These are phyloP conservation scores for Amaranthus cruentus DNA, from an alignment of 148 eudicot species.

Conservation along the genomic window DNA sequence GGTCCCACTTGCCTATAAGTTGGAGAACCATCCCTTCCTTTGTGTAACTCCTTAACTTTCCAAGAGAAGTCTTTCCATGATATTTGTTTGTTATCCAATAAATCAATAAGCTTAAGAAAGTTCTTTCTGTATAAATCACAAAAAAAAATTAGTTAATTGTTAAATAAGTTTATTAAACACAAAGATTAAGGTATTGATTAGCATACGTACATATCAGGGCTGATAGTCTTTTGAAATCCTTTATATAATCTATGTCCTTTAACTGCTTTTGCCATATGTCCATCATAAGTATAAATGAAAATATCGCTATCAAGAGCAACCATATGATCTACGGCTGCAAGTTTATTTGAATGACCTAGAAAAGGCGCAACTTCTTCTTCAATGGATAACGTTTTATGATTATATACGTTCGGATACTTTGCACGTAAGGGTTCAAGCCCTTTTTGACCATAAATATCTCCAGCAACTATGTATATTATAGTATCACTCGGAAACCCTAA, in stretches of 20 bases:
- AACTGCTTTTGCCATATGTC: constrained; percentile 85
- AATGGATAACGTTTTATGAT: constrained; percentile 53
- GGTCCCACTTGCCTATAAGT: constrained; percentile 36
- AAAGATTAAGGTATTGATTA: too few relatives aligned
- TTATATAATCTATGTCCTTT: constrained; percentile 64
- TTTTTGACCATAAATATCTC: constrained; percentile 53
- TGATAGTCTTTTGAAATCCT: constrained; percentile 64
- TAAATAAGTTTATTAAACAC: background rate
- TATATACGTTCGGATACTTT: constrained; percentile 50
- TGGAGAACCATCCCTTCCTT: constrained; percentile 45
- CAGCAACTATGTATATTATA: constrained; percentile 62
- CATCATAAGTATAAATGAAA: constrained; percentile 64
- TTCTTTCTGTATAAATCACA: constrained; percentile 26
- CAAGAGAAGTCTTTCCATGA: constrained; percentile 51
- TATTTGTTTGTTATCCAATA: constrained; percentile 40
- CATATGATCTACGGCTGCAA: constrained; percentile 62
- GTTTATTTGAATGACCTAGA: constrained; percentile 43
- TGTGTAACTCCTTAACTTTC: constrained; percentile 45
- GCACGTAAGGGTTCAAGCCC: constrained; percentile 38
- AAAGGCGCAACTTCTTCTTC: constrained; percentile 47
- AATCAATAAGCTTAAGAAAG: constrained; percentile 51
- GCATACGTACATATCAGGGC: constrained; percentile 52
- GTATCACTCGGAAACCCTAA: constrained; percentile 57
- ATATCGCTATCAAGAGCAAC: constrained; percentile 66
- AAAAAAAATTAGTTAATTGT: background rate